Evolutionary conservation across 148 eudicot genomes (phyloP).

Genomic region (Selenicereus undatus): DNA sequence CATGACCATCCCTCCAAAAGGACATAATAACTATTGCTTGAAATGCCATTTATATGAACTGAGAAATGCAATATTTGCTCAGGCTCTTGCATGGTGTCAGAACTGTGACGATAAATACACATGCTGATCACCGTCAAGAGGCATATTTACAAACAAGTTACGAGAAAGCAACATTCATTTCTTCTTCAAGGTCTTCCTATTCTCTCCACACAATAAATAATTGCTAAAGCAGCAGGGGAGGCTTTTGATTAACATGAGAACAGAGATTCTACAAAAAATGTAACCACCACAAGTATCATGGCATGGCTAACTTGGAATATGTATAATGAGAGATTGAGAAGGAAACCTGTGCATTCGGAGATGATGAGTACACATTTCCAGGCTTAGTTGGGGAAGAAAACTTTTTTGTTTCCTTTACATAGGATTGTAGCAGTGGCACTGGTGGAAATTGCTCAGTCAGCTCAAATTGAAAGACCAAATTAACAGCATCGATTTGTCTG

Average conservation of each 20-base stretch:
- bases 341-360: constrained; percentile 66
- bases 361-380: constrained; percentile 53
- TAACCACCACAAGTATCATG: not conserved
- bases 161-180: not conserved
- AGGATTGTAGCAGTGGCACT: constrained; percentile 70
- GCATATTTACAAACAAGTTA: not conserved
- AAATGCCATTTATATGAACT: not conserved
- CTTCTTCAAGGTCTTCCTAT: not conserved
- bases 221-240: too few relatives aligned
- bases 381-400: constrained; percentile 52
- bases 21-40: not conserved
- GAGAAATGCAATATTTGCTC: not conserved
- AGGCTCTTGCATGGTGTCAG: not conserved
- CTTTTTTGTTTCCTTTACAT: constrained; percentile 71
- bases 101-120: not conserved
- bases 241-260: not conserved
- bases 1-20: not conserved
- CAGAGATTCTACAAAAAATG: not conserved
- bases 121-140: not conserved
- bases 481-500: constrained; percentile 96
- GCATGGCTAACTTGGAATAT: not conserved
- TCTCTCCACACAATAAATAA: not conserved
- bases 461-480: constrained; percentile 89
- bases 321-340: not conserved
- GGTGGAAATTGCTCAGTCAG: constrained; percentile 83